Percentiles rank a stretch among this genome's conserved stretches.
Conservation (phyloP, 2,329 filamentous ascomycete genomes). For the Tolypocladium cylindrosporum region DNA sequence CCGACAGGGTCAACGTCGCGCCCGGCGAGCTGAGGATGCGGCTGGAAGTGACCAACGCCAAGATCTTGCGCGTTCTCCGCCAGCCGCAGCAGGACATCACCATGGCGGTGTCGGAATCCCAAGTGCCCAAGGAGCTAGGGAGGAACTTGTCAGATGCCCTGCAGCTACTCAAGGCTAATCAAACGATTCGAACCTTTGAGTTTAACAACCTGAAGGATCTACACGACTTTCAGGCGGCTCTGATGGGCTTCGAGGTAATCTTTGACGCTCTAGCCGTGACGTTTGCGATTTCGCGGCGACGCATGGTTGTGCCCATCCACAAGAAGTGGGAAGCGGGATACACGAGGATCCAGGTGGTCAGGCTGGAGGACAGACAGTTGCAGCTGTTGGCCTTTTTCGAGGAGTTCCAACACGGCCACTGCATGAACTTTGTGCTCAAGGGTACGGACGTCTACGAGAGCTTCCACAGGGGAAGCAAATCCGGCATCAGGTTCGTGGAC, state of each 20-base stretch:
- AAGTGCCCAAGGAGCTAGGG: slow-evolving; percentile 50
- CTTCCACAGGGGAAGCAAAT: slow-evolving; percentile 53
- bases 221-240: slow-evolving; percentile 66
- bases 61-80: slow-evolving; percentile 57
- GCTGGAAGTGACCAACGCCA: slow-evolving; percentile 51
- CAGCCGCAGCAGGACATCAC: slow-evolving; percentile 70
- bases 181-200: slow-evolving; percentile 62
- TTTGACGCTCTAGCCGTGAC: slow-evolving; percentile 63
- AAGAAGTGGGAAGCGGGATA: slow-evolving; percentile 87
- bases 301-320: slow-evolving; percentile 86
- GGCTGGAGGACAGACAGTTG: slow-evolving; percentile 58
- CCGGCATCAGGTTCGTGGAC: slow-evolving; percentile 70
- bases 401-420: slow-evolving; percentile 75
- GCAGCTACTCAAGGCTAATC: slow-evolving; percentile 42
- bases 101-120: slow-evolving; percentile 60
- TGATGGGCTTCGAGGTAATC: slow-evolving; percentile 71
- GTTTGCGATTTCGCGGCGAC: slow-evolving; percentile 72
- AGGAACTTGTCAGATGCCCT: slow-evolving; percentile 56
- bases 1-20: slow-evolving; percentile 73
- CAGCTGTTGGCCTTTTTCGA: slow-evolving; percentile 83
- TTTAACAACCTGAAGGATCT: slow-evolving; percentile 59
- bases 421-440: slow-evolving; percentile 82
- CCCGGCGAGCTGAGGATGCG: slow-evolving; percentile 63
- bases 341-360: slow-evolving; percentile 70
- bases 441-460: slow-evolving; percentile 74